Evolutionary conservation across 148 eudicot genomes (phyloP).

Genomic region (Silene uniflora): DNA sequence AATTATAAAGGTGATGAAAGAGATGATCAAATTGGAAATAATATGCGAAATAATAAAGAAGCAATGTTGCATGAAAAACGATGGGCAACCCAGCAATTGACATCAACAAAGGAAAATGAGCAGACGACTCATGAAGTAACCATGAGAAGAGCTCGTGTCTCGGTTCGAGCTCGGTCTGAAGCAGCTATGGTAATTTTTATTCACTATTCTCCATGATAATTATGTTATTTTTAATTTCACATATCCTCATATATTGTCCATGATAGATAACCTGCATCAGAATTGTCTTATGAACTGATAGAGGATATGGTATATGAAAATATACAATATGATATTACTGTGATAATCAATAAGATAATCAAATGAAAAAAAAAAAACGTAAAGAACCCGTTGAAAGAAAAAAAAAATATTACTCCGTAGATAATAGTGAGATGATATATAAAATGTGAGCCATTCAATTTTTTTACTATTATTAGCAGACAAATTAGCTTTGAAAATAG

Average conservation of each 20-base stretch:
- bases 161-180: slow-evolving; percentile 53
- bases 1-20: not conserved
- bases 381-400: no score
- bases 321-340: no score
- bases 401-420: no score
- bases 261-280: no score
- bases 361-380: no score
- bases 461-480: no score
- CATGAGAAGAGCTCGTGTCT: slow-evolving; percentile 51
- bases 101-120: slow-evolving; percentile 2
- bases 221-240: not conserved
- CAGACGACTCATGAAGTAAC: slow-evolving; percentile 30
- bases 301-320: no score
- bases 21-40: slow-evolving; percentile 5
- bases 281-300: no score
- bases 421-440: no score
- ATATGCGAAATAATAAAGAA: slow-evolving; percentile 19
- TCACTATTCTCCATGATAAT: not conserved
- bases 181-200: slow-evolving; percentile 48
- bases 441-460: no score
- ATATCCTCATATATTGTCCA: not conserved
- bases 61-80: not conserved
- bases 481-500: no score
- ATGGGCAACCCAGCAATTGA: slow-evolving; percentile 1
- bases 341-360: no score